Evolutionary conservation across 2,329 filamentous ascomycete genomes (phyloP).

Genomic region (Botrytis fragariae): DNA sequence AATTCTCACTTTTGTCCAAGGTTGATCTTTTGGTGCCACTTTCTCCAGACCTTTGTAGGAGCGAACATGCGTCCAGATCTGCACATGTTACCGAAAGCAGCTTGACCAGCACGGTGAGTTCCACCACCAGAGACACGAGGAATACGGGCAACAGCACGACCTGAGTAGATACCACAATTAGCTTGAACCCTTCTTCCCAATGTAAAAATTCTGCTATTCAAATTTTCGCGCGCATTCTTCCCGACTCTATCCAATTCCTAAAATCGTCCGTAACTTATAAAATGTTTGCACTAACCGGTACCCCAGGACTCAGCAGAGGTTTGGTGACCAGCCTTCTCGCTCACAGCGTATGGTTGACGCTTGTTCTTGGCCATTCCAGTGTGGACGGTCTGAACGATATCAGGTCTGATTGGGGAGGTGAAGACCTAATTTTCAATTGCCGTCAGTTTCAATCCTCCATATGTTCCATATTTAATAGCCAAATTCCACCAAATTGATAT

Average conservation of each 20-base stretch:
- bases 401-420: slow-evolving; percentile 93
- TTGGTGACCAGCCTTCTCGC: slow-evolving; percentile 99
- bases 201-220: neutral
- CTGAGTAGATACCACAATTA: slow-evolving; percentile 46
- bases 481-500: slow-evolving; percentile 5
- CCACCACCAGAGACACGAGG: slow-evolving; percentile 99
- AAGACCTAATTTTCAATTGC: slow-evolving; percentile 61
- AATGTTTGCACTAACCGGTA: slow-evolving; percentile 72
- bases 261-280: slow-evolving; percentile 23
- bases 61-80: slow-evolving; percentile 99
- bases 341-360: slow-evolving; percentile 98
- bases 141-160: slow-evolving; percentile 99
- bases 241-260: neutral
- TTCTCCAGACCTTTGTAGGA: slow-evolving; percentile 99
- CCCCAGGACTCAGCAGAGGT: slow-evolving; percentile 99
- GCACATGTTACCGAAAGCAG: slow-evolving; percentile 99
- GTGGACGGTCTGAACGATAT: slow-evolving; percentile 96
- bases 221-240: neutral
- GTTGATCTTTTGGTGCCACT: slow-evolving; percentile 99
- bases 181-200: slow-evolving; percentile 16
- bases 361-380: slow-evolving; percentile 99
- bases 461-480: neutral
- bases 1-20: slow-evolving; percentile 81
- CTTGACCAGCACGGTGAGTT: slow-evolving; percentile 99
- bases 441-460: slow-evolving; percentile 29